These are phyloP conservation scores for Spirogloea muscicola DNA, from an alignment of 139 green algal genomes.

Conservation along the genomic window DNA sequence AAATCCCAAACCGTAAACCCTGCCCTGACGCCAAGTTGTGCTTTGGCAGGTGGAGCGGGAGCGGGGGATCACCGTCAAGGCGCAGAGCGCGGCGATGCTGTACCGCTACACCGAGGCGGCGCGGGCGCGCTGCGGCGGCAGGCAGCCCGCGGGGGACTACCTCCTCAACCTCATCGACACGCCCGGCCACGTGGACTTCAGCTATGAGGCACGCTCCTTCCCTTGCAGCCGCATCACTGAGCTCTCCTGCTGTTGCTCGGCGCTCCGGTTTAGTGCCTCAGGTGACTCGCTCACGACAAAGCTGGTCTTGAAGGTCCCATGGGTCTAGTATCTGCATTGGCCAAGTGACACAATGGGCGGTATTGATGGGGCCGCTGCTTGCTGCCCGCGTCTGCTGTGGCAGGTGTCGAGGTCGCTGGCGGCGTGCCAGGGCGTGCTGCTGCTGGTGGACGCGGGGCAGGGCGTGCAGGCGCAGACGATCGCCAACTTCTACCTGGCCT, in stretches of 20 bases:
- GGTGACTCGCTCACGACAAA: too few species aligned
- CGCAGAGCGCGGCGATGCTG: constrained; percentile 39
- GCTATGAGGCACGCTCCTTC: too few species aligned
- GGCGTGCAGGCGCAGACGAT: constrained; percentile 62
- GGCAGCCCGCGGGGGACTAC: constrained; percentile 44
- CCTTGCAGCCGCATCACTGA: constrained; percentile 49
- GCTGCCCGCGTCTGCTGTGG: too few species aligned
- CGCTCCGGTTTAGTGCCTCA: not conserved
- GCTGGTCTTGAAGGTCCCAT: too few species aligned
- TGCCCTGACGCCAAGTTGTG: too few species aligned
- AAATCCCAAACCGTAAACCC: too few species aligned
- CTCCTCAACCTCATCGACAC: constrained; percentile 87
- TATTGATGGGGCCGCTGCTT: too few species aligned
- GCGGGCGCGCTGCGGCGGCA: not conserved
- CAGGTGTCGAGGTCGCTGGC: constrained; percentile 60
- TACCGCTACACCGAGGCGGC: constrained; percentile 23
- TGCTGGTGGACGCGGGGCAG: constrained; percentile 86
- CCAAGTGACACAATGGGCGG: too few species aligned
- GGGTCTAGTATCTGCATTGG: not conserved
- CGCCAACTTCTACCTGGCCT: constrained; percentile 89
- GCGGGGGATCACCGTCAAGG: constrained; percentile 91
- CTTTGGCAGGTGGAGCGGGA: constrained; percentile 71
- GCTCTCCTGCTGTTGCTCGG: constrained; percentile 57
- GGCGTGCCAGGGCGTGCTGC: constrained; percentile 70
- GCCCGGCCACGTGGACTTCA: constrained; percentile 86